Conservation (phyloP, 2,329 filamentous ascomycete genomes). For the Fusarium compactum region DNA sequence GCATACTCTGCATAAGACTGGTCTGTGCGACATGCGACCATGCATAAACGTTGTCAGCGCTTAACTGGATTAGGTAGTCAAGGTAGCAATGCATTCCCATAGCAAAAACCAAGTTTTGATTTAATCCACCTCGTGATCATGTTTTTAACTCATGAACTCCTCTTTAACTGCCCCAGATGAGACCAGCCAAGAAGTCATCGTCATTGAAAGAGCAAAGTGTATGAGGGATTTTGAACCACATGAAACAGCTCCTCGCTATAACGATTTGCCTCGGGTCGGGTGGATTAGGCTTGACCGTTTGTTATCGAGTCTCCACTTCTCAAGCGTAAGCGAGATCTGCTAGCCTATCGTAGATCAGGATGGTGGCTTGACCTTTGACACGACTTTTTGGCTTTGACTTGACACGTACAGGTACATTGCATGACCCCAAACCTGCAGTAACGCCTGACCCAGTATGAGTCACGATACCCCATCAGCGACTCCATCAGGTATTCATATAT, state of each 20-base stretch:
- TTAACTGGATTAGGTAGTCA: background rate
- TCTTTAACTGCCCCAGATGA: background rate
- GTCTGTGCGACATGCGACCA: conserved; percentile 2
- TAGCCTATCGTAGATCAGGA: conserved; percentile 25
- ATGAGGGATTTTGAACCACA: conserved; percentile 3
- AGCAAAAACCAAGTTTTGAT: background rate
- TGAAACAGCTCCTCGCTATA: background rate
- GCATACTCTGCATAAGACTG: conserved; percentile 7
- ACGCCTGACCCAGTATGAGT: conserved; percentile 27
- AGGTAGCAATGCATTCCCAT: conserved; percentile 2
- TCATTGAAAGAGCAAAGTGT: background rate
- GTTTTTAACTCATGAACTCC: background rate
- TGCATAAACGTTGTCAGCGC: background rate
- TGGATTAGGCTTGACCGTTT: conserved; percentile 12
- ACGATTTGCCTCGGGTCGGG: conserved; percentile 3
- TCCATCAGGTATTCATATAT: conserved; percentile 11
- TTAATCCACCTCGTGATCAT: background rate
- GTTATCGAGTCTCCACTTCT: background rate
- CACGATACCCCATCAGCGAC: conserved; percentile 8
- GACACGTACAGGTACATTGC: conserved; percentile 22
- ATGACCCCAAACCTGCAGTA: conserved; percentile 18
- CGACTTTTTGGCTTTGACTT: conserved; percentile 8
- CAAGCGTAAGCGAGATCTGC: conserved; percentile 10
- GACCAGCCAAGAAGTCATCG: background rate
- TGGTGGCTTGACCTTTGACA: conserved; percentile 7